phyloP scores from a whole-genome alignment of 495 filamentous ascomycete genomes.

The Penicillium waksmanii region DNA sequence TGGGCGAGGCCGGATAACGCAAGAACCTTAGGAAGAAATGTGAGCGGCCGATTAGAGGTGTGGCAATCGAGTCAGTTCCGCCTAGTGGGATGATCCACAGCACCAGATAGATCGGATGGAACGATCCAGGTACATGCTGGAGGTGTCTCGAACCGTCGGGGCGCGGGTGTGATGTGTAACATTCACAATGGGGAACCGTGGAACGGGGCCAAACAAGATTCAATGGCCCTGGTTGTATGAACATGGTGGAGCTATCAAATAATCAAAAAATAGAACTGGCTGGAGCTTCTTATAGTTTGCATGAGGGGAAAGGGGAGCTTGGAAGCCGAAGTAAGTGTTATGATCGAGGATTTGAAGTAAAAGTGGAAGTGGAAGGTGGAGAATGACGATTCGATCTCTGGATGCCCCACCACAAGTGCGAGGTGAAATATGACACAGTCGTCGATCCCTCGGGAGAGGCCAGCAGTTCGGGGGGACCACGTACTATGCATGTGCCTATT shows the following conservation, averaged over 20 bases:
- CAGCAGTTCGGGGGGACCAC: background rate
- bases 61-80: background rate
- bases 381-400: background rate
- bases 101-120: constrained; percentile 30
- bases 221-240: constrained; percentile 9
- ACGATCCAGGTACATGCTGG: constrained; percentile 22
- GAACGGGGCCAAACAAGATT: constrained; percentile 15
- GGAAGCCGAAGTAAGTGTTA: no score
- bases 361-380: background rate
- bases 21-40: background rate
- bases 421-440: constrained; percentile 3
- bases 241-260: background rate
- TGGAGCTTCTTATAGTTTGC: no score
- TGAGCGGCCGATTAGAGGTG: background rate
- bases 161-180: constrained; percentile 36
- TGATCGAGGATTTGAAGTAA: no score
- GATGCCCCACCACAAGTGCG: background rate
- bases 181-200: constrained; percentile 23
- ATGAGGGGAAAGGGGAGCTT: no score
- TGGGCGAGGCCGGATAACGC: constrained; percentile 1
- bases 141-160: constrained; percentile 8
- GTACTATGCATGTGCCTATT: background rate
- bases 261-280: background rate
- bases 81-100: constrained; percentile 17
- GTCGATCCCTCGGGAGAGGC: background rate